Evolutionary conservation across 257 asterid genomes (phyloP).

Genomic region (Solanum verrucosum): DNA sequence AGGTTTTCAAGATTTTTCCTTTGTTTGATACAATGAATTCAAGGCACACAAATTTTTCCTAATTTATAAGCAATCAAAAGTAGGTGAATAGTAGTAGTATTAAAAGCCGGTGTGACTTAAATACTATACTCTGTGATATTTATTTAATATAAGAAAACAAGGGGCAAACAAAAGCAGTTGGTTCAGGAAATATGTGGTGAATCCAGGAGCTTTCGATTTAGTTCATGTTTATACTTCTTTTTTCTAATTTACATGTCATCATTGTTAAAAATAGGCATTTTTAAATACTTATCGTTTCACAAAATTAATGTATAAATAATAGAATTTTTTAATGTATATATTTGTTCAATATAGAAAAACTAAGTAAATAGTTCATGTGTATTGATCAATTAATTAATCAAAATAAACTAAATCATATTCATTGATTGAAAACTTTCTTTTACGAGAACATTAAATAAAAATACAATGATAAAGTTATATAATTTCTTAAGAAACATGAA

Average conservation of each 20-base stretch:
- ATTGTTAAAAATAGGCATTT: too few species aligned
- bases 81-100: neutral
- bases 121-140: neutral
- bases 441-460: accelerated
- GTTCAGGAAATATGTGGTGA: neutral
- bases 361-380: too few species aligned
- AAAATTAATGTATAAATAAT: too few species aligned
- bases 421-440: too few species aligned
- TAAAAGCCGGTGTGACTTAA: neutral
- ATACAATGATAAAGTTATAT: too few species aligned
- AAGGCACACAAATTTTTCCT: neutral
- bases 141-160: neutral
- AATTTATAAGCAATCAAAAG: neutral
- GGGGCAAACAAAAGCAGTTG: constrained; percentile 2
- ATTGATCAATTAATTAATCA: too few species aligned
- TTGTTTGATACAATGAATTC: neutral
- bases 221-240: too few species aligned
- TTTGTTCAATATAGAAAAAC: too few species aligned
- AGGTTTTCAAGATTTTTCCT: neutral
- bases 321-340: too few species aligned
- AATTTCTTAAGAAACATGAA: too few species aligned
- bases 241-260: too few species aligned
- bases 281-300: accelerated
- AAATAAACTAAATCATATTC: too few species aligned
- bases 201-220: neutral